Evolutionary conservation across 805 yeast species (phyloP), one percentile per base, ranked within the genome.

Genomic region (Starmera quercuum): DNA sequence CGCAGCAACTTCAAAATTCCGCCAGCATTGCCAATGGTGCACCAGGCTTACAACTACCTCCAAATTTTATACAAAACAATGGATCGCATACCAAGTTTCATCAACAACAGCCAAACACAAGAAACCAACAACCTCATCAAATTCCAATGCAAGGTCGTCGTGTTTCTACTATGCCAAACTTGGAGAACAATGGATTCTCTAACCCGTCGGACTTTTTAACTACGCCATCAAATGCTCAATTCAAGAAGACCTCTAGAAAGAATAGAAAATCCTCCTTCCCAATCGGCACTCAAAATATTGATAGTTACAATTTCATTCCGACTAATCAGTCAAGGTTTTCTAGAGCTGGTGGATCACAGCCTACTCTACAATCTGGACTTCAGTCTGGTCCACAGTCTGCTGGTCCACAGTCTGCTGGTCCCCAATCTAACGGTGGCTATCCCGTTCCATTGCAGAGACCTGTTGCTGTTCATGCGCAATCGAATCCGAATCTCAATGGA

Each of bases 171-270:
- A 46, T 42, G 49, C 45, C 49, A 16, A 13, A 30, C 10, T 17
- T 43, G 32, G 44, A 39, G 3, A 17, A 42, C 4, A 45, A 41
- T 22, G 35, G 25, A 20, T 35, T 30, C 29, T 35, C 29, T 6
- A 29, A 35, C 23, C 29, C 32, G 7, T 26, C 29, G 20, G 27
- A 25, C 15, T 25, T 25, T 11, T 14, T 25, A 4, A 11, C 15
- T 14, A 11, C 16, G 13, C 27, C 27, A 6, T 32, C 39, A 14
- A 38, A 33, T 16, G 33, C 37, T 22, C 44, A 36, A 31, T 45
- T 52, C 37, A 53, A 41, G 36, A 63, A 66, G 24, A 61, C 72
- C n/a, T 59, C 66, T 5, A 54, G 73, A 43, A 68, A 68, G 49
- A 63, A 63, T 37, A 56, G 73, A 40, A 64, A 62, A 39, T 64